Evolutionary conservation across 331 rosid genomes (phyloP).

Genomic region (Prunus yedoensis): DNA sequence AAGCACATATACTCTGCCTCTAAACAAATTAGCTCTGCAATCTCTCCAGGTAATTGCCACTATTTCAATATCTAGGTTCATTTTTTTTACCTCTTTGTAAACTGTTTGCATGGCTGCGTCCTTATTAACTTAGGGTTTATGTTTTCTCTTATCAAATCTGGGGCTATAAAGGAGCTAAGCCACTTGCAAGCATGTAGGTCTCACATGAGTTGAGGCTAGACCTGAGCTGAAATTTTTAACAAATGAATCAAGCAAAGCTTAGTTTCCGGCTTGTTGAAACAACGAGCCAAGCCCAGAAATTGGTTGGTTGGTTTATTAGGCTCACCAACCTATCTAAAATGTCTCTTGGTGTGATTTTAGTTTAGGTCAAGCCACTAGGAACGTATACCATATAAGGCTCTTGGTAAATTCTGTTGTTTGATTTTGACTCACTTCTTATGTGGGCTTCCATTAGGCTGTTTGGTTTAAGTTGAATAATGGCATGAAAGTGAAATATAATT

Average conservation of each 20-base stretch:
- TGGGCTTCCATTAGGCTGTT: neutral
- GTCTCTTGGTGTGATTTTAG: neutral
- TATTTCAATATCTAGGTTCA: neutral
- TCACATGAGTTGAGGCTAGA: neutral
- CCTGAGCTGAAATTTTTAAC: neutral
- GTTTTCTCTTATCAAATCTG: neutral
- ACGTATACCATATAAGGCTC: neutral
- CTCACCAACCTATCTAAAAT: neutral
- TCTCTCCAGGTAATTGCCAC: conserved; percentile 42
- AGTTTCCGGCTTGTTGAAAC: neutral
- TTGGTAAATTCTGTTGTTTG: neutral
- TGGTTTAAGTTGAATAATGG: neutral
- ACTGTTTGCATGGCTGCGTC: neutral
- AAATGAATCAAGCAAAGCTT: neutral
- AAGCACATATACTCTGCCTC: conserved; percentile 57
- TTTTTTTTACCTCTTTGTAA: neutral
- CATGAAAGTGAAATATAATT: neutral
- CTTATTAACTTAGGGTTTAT: neutral
- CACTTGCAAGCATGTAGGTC: neutral
- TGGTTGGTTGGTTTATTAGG: neutral
- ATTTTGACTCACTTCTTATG: neutral
- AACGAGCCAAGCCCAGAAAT: neutral
- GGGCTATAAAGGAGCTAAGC: neutral
- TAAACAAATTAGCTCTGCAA: conserved; percentile 54
- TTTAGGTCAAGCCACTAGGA: too few species aligned